A percentile compares a stretch with the other conserved stretches of the same genome.
These are phyloP conservation scores for Inosperma sp. DNA, from an alignment of 768 basidiomycete species.

Conservation along the genomic window DNA sequence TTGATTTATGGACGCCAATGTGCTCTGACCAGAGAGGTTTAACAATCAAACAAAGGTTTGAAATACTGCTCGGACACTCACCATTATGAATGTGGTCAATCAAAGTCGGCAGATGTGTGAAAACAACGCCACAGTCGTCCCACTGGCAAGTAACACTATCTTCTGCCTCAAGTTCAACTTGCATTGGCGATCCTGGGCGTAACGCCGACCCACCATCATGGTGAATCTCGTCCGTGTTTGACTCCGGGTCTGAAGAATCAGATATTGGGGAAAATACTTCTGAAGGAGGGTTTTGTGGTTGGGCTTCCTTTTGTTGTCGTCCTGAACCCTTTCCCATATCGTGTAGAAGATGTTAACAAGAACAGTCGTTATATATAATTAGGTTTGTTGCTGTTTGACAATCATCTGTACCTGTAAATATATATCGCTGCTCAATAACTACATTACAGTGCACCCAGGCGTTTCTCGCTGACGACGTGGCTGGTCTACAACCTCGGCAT, in stretches of 20 bases:
- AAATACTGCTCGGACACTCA: conserved; percentile 34
- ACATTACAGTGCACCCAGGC: too few species aligned
- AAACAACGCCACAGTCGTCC: conserved; percentile 76
- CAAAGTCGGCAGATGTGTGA: conserved; percentile 65
- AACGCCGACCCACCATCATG: conserved; percentile 24
- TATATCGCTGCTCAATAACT: too few species aligned
- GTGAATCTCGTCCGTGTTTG: conserved; percentile 18
- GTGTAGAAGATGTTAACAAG: neutral
- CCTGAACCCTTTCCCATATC: too few species aligned
- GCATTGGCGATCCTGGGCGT: conserved; percentile 37
- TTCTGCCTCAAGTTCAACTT: conserved; percentile 26
- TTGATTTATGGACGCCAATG: conserved; percentile 78
- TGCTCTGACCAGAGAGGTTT: conserved; percentile 24
- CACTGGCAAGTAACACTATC: conserved; percentile 78
- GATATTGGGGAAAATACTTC: conserved; percentile 14
- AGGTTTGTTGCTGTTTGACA: too few species aligned
- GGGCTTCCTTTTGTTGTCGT: neutral
- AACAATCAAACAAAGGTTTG: neutral
- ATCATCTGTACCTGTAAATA: too few species aligned
- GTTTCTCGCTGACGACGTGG: too few species aligned
- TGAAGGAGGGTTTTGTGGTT: neutral
- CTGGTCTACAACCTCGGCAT: too few species aligned
- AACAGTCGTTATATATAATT: too few species aligned
- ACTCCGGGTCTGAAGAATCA: conserved; percentile 29
- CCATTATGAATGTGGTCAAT: conserved; percentile 82